Percentiles rank a stretch among this genome's conserved stretches.
phyloP scores from a whole-genome alignment of 805 yeast species.

The Jamesozyma gamospora region DNA sequence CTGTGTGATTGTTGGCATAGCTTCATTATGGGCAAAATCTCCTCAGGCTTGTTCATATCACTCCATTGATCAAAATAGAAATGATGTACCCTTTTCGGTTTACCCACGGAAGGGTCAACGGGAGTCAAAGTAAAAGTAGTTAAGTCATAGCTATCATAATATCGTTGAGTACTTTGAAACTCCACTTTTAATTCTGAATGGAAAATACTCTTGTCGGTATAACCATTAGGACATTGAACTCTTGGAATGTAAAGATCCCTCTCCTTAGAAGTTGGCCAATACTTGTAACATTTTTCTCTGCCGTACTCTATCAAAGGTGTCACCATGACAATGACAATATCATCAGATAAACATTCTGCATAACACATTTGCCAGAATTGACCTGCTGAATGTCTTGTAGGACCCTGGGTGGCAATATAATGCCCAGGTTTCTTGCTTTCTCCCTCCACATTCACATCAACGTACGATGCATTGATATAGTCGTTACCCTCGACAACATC shows the following conservation, averaged over 20 bases:
- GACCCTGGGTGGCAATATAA: slow-evolving; percentile 74
- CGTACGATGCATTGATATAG: slow-evolving; percentile 80
- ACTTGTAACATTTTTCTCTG: slow-evolving; percentile 67
- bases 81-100: slow-evolving; percentile 43
- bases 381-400: slow-evolving; percentile 56
- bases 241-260: slow-evolving; percentile 3
- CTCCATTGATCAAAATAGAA: slow-evolving; percentile 73
- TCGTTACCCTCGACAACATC: slow-evolving; percentile 33
- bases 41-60: slow-evolving; percentile 60
- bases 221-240: slow-evolving; percentile 16
- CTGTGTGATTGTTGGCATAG: slow-evolving; percentile 25
- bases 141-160: slow-evolving; percentile 15
- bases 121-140: slow-evolving; percentile 19
- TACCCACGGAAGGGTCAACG: slow-evolving; percentile 27
- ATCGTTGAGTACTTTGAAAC: slow-evolving; percentile 14
- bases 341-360: slow-evolving; percentile 44
- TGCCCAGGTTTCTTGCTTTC: slow-evolving; percentile 21
- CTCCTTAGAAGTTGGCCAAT: slow-evolving; percentile 46
- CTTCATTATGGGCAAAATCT: slow-evolving; percentile 27
- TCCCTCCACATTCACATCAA: slow-evolving; percentile 27
- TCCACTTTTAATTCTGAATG: slow-evolving; percentile 12
- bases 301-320: slow-evolving; percentile 66
- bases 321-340: slow-evolving; percentile 58
- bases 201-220: slow-evolving; percentile 17
- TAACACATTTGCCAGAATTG: slow-evolving; percentile 88